Evolutionary conservation across 2,329 filamentous ascomycete genomes (phyloP).

Genomic region (Aspergillus brunneoviolaceus): DNA sequence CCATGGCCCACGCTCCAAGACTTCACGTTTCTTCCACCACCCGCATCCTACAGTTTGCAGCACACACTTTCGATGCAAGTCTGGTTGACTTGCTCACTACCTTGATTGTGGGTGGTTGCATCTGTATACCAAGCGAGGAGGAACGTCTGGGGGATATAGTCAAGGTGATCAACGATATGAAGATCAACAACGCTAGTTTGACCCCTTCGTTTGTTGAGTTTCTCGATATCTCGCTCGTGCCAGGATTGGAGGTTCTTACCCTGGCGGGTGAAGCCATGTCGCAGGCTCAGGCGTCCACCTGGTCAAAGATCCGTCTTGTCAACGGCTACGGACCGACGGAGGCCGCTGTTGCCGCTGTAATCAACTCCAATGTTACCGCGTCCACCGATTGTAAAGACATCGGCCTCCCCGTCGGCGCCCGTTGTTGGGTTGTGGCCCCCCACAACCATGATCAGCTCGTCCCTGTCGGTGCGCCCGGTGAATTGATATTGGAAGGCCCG

Average conservation of each 20-base stretch:
- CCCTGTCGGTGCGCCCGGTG: constrained; percentile 43
- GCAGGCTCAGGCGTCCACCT: constrained; percentile 36
- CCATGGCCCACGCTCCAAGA: constrained; percentile 53
- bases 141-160: constrained; percentile 52
- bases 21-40: constrained; percentile 52
- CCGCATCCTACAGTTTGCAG: constrained; percentile 58
- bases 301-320: constrained; percentile 39
- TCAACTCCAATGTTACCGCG: constrained; percentile 34
- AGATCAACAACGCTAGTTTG: constrained; percentile 56
- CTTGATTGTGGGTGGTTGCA: constrained; percentile 56
- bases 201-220: constrained; percentile 59
- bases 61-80: constrained; percentile 57
- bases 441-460: constrained; percentile 41
- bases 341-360: constrained; percentile 36
- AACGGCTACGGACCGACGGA: constrained; percentile 49
- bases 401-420: constrained; percentile 34
- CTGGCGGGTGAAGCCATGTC: constrained; percentile 54
- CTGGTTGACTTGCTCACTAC: constrained; percentile 56
- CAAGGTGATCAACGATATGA: constrained; percentile 53
- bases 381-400: constrained; percentile 37
- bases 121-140: constrained; percentile 57
- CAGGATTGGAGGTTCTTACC: constrained; percentile 43
- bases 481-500: constrained; percentile 46
- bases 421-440: constrained; percentile 43
- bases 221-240: constrained; percentile 45